phyloP scores from a whole-genome alignment of 164 flowering plant genomes.

The Sedum album region DNA sequence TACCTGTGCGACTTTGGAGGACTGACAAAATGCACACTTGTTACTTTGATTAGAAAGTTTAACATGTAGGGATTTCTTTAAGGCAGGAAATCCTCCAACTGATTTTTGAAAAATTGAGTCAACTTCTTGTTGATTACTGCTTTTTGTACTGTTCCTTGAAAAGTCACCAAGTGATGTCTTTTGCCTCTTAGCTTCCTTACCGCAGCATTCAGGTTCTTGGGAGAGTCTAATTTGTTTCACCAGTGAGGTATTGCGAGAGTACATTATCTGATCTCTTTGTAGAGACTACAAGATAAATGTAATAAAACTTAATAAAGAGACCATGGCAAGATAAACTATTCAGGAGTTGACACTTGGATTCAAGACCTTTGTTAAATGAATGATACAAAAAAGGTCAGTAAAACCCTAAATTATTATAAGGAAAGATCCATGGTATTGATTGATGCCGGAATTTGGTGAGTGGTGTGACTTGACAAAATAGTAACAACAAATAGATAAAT shows the following conservation, averaged over 20 bases:
- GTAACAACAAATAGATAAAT: too few relatives aligned
- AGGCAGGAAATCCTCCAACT: slow-evolving; percentile 4
- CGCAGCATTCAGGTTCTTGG: slow-evolving; percentile 9
- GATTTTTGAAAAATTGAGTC: slow-evolving; percentile 8
- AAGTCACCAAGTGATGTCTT: slow-evolving; percentile 22
- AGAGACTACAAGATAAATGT: slow-evolving; percentile 26
- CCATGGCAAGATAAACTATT: neutral
- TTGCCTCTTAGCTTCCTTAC: slow-evolving; percentile 36
- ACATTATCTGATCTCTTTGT: slow-evolving; percentile 1
- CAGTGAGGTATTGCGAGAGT: neutral
- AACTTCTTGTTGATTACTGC: slow-evolving; percentile 3
- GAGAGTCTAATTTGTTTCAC: neutral
- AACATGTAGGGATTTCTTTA: neutral
- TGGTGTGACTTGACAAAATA: too few relatives aligned
- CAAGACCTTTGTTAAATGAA: neutral
- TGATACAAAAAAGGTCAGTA: neutral
- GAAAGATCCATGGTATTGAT: neutral
- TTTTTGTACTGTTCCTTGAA: neutral
- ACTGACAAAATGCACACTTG: slow-evolving; percentile 64
- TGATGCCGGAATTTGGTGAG: too few relatives aligned
- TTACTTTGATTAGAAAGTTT: slow-evolving; percentile 5
- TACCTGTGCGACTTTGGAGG: slow-evolving; percentile 43
- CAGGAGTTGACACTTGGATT: neutral
- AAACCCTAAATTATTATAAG: neutral
- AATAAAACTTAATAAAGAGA: neutral